Evolutionary conservation across 176 grass and related monocot genomes (phyloP).

Genomic region (Typha latifolia): DNA sequence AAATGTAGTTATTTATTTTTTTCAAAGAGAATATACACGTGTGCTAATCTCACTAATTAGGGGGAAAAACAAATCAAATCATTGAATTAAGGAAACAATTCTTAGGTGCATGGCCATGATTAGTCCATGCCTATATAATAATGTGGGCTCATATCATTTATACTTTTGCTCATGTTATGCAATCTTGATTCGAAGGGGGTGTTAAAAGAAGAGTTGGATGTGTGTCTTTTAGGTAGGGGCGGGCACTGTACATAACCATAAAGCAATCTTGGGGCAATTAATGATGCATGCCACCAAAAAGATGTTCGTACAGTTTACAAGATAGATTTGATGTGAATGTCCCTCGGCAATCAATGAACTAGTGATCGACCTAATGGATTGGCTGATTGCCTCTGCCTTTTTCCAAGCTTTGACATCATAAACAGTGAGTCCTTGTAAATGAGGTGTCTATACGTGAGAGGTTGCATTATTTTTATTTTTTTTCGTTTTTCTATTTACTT

Average conservation of each 20-base stretch:
- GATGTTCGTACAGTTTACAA: constrained; percentile 15
- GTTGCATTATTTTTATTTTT: no score
- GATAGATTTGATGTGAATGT: constrained; percentile 35
- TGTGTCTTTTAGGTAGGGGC: background rate
- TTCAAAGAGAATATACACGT: background rate
- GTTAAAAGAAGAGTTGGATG: background rate
- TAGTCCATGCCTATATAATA: background rate
- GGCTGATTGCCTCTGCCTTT: no score
- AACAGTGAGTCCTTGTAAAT: no score
- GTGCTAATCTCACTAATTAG: constrained; percentile 7
- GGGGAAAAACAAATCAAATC: constrained; percentile 20
- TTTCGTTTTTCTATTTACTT: no score
- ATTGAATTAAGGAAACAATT: background rate
- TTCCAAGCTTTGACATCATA: no score
- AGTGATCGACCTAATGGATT: background rate
- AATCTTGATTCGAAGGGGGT: no score
- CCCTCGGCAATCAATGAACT: constrained; percentile 39
- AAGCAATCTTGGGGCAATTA: constrained; percentile 14
- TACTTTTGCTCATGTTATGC: no score
- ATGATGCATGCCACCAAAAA: constrained; percentile 19
- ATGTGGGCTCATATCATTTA: background rate
- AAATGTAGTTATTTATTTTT: no score
- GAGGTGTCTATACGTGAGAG: no score
- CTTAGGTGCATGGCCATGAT: constrained; percentile 18
- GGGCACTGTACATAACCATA: constrained; percentile 25